These are phyloP conservation scores for Corylus avellana DNA, from an alignment of 306 rosid genomes.

Conservation along the genomic window DNA sequence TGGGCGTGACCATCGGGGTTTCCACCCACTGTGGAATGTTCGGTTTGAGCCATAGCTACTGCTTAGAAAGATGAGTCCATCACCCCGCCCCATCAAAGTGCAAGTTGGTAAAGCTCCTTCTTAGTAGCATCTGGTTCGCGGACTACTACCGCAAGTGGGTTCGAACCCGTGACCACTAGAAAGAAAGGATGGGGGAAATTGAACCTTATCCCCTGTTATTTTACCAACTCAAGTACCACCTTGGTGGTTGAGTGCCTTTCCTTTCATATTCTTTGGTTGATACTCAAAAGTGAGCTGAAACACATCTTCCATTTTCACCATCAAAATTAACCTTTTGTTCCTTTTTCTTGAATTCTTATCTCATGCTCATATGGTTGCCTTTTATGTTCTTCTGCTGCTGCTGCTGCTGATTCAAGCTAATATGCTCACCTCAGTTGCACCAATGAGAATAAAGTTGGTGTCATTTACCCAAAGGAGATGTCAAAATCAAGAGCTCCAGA, in stretches of 20 bases:
- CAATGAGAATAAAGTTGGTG: background rate
- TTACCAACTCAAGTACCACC: too few species aligned
- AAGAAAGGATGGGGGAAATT: background rate
- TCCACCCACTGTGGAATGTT: too few species aligned
- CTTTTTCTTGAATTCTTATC: background rate
- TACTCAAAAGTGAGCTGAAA: background rate
- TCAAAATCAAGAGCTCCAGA: background rate
- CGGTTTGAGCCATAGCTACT: too few species aligned
- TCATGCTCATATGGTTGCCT: background rate
- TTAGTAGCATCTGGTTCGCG: too few species aligned
- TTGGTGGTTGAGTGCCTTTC: too few species aligned
- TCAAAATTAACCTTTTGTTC: background rate
- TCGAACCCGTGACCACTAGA: too few species aligned
- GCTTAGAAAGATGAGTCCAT: too few species aligned
- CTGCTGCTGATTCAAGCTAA: background rate
- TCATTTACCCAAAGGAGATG: background rate
- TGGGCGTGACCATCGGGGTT: too few species aligned
- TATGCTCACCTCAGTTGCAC: background rate
- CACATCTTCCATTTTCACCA: background rate
- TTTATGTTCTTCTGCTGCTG: background rate
- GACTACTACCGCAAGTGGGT: too few species aligned
- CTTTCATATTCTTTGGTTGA: background rate
- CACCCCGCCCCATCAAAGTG: too few species aligned
- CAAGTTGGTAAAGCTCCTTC: too few species aligned
- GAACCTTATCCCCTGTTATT: too few species aligned